Percentiles rank a stretch among this genome's conserved stretches.
Evolutionary conservation across 2,329 filamentous ascomycete species (phyloP).

Genomic region (Alternaria viburni): DNA sequence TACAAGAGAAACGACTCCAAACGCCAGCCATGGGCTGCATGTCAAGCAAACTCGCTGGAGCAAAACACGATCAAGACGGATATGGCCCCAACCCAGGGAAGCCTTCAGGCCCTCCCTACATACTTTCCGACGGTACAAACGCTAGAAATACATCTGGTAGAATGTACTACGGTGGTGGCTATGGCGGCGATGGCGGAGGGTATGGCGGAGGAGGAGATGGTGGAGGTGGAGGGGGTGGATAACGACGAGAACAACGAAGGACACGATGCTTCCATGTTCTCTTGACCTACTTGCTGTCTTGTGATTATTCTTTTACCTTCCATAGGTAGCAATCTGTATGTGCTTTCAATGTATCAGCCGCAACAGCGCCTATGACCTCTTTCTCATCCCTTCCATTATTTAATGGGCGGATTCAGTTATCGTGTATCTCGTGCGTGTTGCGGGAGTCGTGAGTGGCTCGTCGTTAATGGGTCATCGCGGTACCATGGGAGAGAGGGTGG

Average conservation of each 20-base stretch:
- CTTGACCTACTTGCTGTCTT: neutral
- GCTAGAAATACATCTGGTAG: neutral
- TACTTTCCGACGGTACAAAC: neutral
- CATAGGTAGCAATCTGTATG: no score
- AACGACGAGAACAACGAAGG: neutral
- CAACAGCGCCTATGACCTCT: no score
- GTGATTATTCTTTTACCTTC: no score
- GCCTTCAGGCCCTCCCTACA: neutral
- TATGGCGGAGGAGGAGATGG: conserved; percentile 8
- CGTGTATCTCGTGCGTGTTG: no score
- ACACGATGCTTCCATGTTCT: no score
- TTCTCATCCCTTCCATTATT: no score
- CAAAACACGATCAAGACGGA: neutral
- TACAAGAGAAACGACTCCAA: neutral
- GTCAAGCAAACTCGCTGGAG: conserved; percentile 9
- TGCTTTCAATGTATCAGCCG: neutral
- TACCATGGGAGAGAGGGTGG: no score
- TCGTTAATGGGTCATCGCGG: no score
- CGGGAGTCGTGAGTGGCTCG: no score
- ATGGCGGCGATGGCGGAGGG: conserved; percentile 13
- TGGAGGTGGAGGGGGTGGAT: conserved; percentile 4
- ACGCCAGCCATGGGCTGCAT: conserved; percentile 11
- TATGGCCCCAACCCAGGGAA: neutral
- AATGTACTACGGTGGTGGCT: conserved; percentile 11
- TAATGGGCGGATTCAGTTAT: no score